Conservation (phyloP, 768 basidiomycete species). For the Suillus clintonianus region DNA sequence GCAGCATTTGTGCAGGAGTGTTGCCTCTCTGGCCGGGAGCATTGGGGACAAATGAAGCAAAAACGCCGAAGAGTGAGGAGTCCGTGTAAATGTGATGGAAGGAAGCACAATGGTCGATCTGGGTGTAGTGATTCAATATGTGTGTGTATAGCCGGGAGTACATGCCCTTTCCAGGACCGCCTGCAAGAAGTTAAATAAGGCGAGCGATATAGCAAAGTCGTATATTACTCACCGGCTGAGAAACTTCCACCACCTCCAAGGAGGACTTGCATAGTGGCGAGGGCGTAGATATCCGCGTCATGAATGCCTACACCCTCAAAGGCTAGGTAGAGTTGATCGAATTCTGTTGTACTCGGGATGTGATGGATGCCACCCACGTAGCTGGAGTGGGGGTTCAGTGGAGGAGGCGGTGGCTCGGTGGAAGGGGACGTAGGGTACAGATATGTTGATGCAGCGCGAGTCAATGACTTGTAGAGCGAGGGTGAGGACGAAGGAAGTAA, state of each 20-base stretch:
- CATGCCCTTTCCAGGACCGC: constrained; percentile 99
- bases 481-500: constrained; percentile 57
- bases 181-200: constrained; percentile 34
- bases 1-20: constrained; percentile 70
- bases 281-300: constrained; percentile 88
- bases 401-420: constrained; percentile 7
- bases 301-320: constrained; percentile 92
- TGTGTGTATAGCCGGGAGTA: constrained; percentile 96
- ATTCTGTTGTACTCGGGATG: constrained; percentile 67
- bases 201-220: background rate
- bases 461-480: constrained; percentile 64
- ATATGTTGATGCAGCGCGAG: constrained; percentile 76
- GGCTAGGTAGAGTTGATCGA: constrained; percentile 90
- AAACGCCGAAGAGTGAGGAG: constrained; percentile 89
- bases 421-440: constrained; percentile 46
- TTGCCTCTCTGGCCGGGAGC: constrained; percentile 57
- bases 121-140: constrained; percentile 91
- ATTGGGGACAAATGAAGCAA: constrained; percentile 79
- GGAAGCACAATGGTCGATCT: constrained; percentile 92
- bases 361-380: constrained; percentile 88
- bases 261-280: constrained; percentile 93
- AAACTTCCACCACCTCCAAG: constrained; percentile 96
- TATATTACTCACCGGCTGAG: constrained; percentile 67
- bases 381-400: constrained; percentile 39
- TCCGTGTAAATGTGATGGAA: constrained; percentile 99